Base-by-base conservation (phyloP, 176 grass and related monocot genomes). In the Carex scoparia region DNA sequence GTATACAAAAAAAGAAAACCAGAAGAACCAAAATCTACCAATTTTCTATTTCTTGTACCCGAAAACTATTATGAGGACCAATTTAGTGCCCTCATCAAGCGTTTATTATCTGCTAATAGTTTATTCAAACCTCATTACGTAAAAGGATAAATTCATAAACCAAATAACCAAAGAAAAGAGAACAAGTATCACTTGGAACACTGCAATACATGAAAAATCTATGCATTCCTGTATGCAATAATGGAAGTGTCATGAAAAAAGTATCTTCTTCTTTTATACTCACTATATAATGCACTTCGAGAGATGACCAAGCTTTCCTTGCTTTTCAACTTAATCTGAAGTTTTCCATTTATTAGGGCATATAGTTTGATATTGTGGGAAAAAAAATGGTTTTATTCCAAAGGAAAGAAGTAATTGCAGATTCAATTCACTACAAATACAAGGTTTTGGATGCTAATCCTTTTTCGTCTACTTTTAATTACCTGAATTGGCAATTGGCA, bases 401-500 rank as follows among this genome's bases (percentile, higher is more conserved):
- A 35, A 78, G 18, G 14, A 4, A 53, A 53, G n/a, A 32, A 7
- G 10, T 2, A 30, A 30, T 2, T 56, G 48, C 10, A 1, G 70
- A 2, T 12, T 28, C 1, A 55, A 56, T 49, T 75, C 4, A 53
- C 4, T 16, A 58, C 0, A 10, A 58, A 7, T 9, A 35, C 55
- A 59, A 19, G 54, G 2, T 23, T n/a, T 13, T 14, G 11, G 11
- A 71, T 42, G 35, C 18, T 9, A 19, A 71, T 71, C 31, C 4
- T 37, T 61, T 61, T 38, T 28, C 31, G 2, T 38, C 13, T 69
- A 1, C 3, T 65, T 13, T 33, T 33, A 87, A 86, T 69, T 69
- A 74, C 93, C 93, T 92, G 84, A 92, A 98, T 78, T 86, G 90
- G 85, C 91, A 98, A 82, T 49, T 94, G 54, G 91, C 93, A 85